Percentiles rank a stretch among this genome's conserved stretches.
Conservation (phyloP, 31 red algal genomes). For the Porphyra umbilicalis region DNA sequence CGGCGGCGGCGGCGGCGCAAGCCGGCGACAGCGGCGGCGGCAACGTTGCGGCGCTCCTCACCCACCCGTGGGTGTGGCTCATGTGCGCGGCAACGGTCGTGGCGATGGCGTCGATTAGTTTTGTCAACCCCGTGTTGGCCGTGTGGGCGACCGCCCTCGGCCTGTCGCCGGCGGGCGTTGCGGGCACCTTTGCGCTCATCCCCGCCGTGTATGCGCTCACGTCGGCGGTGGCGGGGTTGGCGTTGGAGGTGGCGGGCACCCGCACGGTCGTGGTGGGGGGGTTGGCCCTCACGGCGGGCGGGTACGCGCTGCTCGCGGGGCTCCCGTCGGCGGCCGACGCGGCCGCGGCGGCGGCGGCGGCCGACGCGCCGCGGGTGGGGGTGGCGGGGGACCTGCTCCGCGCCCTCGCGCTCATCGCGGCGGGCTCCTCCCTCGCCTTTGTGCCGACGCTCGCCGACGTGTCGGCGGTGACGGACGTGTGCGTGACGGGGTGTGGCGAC, state of each 20-base stretch:
- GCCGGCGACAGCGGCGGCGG: neutral
- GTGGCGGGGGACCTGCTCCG: neutral
- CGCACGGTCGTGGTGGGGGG: neutral
- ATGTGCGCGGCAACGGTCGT: neutral
- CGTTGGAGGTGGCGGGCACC: neutral
- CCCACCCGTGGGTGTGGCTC: neutral
- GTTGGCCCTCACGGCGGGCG: neutral
- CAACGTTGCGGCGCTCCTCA: neutral
- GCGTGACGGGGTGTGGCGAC: neutral
- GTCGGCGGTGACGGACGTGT: neutral
- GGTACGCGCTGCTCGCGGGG: neutral
- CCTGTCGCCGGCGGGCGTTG: neutral
- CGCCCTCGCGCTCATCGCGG: neutral
- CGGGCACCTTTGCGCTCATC: neutral
- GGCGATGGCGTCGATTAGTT: constrained; percentile 1
- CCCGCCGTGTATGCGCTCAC: neutral
- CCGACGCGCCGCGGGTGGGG: neutral
- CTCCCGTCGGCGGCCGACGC: neutral
- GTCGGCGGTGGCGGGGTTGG: neutral
- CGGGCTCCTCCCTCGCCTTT: neutral
- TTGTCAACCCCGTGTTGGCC: constrained; percentile 5
- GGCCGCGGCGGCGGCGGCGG: neutral
- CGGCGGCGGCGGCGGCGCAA: neutral
- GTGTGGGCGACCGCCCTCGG: neutral
- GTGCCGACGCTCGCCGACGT: neutral